These are phyloP conservation scores for Haplosporangium sp. DNA, from an alignment of 371 early-diverging fungal species.

Conservation along the genomic window DNA sequence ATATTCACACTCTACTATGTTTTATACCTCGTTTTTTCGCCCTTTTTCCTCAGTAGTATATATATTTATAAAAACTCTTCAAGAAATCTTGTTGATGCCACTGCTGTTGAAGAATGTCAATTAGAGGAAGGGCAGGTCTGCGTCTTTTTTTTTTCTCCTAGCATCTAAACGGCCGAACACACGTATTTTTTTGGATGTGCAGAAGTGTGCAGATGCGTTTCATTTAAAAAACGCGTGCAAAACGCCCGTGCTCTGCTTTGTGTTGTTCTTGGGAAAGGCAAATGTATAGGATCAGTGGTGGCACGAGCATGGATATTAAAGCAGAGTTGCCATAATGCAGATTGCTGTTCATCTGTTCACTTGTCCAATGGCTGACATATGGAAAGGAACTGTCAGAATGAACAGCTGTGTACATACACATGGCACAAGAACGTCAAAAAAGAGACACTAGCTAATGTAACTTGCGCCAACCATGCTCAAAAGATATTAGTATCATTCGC, in stretches of 20 bases:
- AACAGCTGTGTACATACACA: too few relatives aligned
- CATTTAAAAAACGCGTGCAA: neutral
- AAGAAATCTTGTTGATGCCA: too few relatives aligned
- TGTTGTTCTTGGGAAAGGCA: neutral
- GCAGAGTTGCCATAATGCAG: neutral
- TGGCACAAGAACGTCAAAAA: conserved; percentile 46
- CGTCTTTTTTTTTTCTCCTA: too few relatives aligned
- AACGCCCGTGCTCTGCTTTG: conserved; percentile 13
- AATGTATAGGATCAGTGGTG: too few relatives aligned
- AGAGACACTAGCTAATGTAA: neutral
- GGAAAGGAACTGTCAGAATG: conserved; percentile 5
- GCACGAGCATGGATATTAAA: too few relatives aligned
- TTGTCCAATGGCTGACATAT: conserved; percentile 10
- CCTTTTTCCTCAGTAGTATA: too few relatives aligned
- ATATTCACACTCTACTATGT: neutral
- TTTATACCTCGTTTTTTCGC: neutral
- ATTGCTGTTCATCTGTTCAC: neutral
- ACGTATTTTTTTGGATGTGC: neutral
- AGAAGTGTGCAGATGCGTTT: neutral
- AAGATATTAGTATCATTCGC: too few relatives aligned
- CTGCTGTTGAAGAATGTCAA: too few relatives aligned
- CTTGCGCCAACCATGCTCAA: too few relatives aligned
- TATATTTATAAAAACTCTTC: too few relatives aligned
- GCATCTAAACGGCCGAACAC: too few relatives aligned
- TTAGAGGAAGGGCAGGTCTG: too few relatives aligned